Evolutionary conservation across 768 basidiomycete species (phyloP), one percentile per base, ranked within the genome.

Genomic region (Termitomyces sp.): DNA sequence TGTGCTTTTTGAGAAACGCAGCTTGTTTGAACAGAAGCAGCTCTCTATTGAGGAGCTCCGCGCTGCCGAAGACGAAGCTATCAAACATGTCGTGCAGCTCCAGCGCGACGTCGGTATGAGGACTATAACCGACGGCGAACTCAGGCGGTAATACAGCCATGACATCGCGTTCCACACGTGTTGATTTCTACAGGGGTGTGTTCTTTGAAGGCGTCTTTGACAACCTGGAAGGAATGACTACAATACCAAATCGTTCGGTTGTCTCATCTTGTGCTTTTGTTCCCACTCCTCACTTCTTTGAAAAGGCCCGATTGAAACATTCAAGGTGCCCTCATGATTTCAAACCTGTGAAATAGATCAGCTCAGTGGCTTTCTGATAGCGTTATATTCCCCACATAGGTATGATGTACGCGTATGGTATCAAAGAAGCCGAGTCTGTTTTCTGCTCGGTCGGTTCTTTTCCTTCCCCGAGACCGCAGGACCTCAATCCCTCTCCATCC

Each of bases 131-230:
- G 86, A 87, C 64, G 87, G 87, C 47, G 86, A 88, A 71, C 60
- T 81, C 63, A 74, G 71, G 69, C 76, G 74, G 77, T 79, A 46
- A 17, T 58, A 9, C 9, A 3, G 5, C 2, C 25, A 8, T 40
- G 15, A 15, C 29, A 5, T 31, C 10, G 9, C 36, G 4, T 8
- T 50, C 43, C 7, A 25, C 55, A 56, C 20, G 7, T 25, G 62
- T 56, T 61, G 50, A 60, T 38, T 45, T 11, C 37, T 56, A 5
- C 68, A 86, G 86, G 65, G 76, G 76, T 49, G 74, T 80, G 72
- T 88, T 86, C 70, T 87, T 77, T 59, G 84, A 88, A 50, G 87
- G 87, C 20, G 84, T 88, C 36, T 87, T 87, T 69, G 81, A 88
- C 66, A 85, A 81, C 57, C 71, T 90, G 45, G 82, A 85, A 54